Base-by-base conservation (phyloP, 2,329 filamentous ascomycete species). In the Calonectria pauciramosa region DNA sequence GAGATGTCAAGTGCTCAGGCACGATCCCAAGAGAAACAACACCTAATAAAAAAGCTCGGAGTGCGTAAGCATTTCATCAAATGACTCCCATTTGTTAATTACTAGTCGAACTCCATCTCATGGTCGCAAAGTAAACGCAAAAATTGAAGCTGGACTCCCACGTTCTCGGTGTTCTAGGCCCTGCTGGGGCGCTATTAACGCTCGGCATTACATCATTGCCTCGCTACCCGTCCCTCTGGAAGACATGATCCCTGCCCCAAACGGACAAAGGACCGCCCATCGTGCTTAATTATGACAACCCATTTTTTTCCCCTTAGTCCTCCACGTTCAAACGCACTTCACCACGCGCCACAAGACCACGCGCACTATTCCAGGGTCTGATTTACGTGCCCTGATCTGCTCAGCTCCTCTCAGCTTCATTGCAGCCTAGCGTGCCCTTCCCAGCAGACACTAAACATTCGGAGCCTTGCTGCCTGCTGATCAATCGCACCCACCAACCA, bases 171-270 rank as follows among this genome's bases (percentile, higher is more conserved):
- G 60, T 75, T 76, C 74, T 76, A 68, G 76, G 66, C 63, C 70
- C 49, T 52, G 51, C 54, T 30, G 26, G 63, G 47, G 26, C 67
- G 16, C 44, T 64, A 52, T 70, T 44, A 60, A 56, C 59, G 71
- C 65, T 75, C 67, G 74, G 75, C 78, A 81, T 81, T 81, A 81
- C 80, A 81, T 81, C 80, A 81, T 81, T 74, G 72, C 73, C 75
- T 73, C 66, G 74, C 77, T 28, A 32, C 54, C 60, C 41, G 60
- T 65, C 41, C 38, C 60, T 34, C 28, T 34, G n/a, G 23, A 32
- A 34, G 18, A 16, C 18, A 65, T 44, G 41, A 68, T 54, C 65
- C 65, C 49, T 68, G 65, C 49, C 65, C 47, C 34, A 59, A 44
- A 34, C 38, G 67, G 68, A 70, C 54, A 63, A 38, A 70, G n/a